Conservation (phyloP, 1,284 basidiomycete species). For the Leccinum insolens region DNA sequence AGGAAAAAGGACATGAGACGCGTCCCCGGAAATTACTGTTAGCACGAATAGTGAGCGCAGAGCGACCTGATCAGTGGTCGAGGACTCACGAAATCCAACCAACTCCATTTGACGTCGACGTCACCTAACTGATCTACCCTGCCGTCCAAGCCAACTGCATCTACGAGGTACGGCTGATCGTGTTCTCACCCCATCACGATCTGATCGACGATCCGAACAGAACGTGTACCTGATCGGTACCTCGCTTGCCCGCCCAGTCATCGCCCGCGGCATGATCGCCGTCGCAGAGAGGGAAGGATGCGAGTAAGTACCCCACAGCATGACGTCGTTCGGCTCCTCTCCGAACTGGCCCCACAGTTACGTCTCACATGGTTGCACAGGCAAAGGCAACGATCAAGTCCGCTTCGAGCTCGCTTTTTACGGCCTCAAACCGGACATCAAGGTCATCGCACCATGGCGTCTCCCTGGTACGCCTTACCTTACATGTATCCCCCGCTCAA, state of each 20-base stretch:
- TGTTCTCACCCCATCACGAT: not conserved
- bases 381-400: not conserved
- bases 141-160: conserved; percentile 99
- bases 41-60: too few relatives aligned
- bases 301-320: conserved; percentile 62
- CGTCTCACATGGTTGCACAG: conserved; percentile 96
- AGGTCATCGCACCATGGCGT: not conserved
- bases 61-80: too few relatives aligned
- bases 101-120: conserved; percentile 23
- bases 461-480: not conserved
- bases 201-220: conserved; percentile 40
- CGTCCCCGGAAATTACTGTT: conserved; percentile 33
- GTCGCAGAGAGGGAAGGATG: conserved; percentile 90
- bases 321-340: conserved; percentile 1
- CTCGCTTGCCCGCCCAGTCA: conserved; percentile 97
- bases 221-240: conserved; percentile 98
- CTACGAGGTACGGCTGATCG: conserved; percentile 74
- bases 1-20: conserved; percentile 83
- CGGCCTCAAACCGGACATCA: not conserved
- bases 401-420: not conserved
- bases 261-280: conserved; percentile 98
- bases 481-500: accelerated
- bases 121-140: conserved; percentile 96
- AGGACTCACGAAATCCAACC: too few relatives aligned
- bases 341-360: conserved; percentile 53